phyloP scores from a whole-genome alignment of 257 asterid species.

The Plantago elongata region DNA sequence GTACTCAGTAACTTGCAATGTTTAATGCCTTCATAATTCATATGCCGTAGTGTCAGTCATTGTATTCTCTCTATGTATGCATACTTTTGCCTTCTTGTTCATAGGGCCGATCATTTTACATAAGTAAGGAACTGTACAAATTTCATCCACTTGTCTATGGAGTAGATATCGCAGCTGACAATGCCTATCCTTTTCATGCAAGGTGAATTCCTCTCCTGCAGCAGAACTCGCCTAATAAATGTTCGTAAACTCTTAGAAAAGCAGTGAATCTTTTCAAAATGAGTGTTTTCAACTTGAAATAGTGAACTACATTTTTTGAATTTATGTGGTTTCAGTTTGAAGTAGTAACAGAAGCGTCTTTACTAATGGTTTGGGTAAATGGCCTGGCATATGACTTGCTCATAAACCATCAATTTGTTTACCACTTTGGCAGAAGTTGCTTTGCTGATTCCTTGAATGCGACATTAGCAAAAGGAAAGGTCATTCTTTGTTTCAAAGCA shows the following conservation, averaged over 20 bases:
- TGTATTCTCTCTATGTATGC: not conserved
- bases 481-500: conserved; percentile 34
- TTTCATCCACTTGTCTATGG: conserved; percentile 30
- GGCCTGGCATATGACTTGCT: too few species aligned
- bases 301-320: too few species aligned
- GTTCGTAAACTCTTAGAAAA: not conserved
- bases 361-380: too few species aligned
- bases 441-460: conserved; percentile 26
- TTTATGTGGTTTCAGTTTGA: too few species aligned
- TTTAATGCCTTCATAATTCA: not conserved
- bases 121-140: conserved; percentile 11
- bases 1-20: conserved; percentile 18
- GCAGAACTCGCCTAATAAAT: conserved; percentile 1
- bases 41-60: conserved; percentile 21
- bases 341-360: too few species aligned
- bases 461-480: conserved; percentile 30
- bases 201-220: conserved; percentile 18
- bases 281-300: too few species aligned
- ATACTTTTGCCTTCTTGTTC: not conserved
- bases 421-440: conserved; percentile 26
- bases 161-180: conserved; percentile 25
- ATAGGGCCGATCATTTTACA: conserved; percentile 26
- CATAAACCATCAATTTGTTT: not conserved
- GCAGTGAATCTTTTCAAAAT: too few species aligned
- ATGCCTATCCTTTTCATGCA: conserved; percentile 23